Evolutionary conservation across 495 filamentous ascomycete genomes (phyloP), one percentile per base, ranked within the genome.

Genomic region (Darksidea phi): DNA sequence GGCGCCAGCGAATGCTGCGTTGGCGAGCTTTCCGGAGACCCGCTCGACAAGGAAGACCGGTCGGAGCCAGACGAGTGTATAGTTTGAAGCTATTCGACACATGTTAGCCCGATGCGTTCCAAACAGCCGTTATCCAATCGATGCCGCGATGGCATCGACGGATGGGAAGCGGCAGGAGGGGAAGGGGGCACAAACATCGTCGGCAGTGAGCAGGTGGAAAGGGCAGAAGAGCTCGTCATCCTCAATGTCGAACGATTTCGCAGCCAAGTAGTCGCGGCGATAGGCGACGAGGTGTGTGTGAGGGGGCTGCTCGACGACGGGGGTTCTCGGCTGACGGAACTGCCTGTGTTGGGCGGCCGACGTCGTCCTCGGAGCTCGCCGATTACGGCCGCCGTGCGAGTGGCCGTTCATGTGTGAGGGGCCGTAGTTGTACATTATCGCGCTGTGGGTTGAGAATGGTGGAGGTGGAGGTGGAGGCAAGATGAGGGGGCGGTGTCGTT

Each of bases 181-280:
- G 41, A 54, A 43, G 45, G 46, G 21, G 32, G 18, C 21, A 88
- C 91, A 82, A 85, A 96, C 93, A 84, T 98, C 94, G 75, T 86
- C 91, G 73, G 97, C 92, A 23, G 92, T 96, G 78, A 97, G 80
- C 64, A 98, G 82, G 67, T 86, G 85, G 64, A 74, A 77, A 2
- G 94, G 94, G 72, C 94, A 97, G 76, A 98, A 98, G 73, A 96
- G 88, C 76, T 97, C 79, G 73, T 98, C 94, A 71, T 98, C 94
- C 67, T 97, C 93, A 66, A 99, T 79, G 67, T 99, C 94, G 71
- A 99, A 99, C 21, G 92, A 96, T 54, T 91, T 86, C 45, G 88
- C 90, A 65, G 91, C 89, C 73, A 97, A 92, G 72, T 95, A 95
- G 70, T 88, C 83, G 41, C 84, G 82, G 58, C 92, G 88, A 76